Evolutionary conservation across 148 eudicot genomes (phyloP).

Genomic region (Camellia sinensis): DNA sequence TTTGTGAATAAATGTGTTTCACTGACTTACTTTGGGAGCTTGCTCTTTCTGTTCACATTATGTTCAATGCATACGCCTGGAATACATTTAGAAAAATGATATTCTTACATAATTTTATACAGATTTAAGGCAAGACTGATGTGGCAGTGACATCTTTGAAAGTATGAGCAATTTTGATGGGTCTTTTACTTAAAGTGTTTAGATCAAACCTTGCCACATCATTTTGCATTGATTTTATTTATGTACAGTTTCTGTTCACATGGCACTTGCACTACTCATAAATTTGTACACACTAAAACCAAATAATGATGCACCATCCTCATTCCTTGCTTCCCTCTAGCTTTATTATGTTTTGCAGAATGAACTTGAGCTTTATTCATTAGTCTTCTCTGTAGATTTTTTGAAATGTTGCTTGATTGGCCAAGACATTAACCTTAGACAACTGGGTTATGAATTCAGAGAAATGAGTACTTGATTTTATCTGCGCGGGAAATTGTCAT

Average conservation of each 20-base stretch:
- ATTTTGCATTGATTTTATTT: too few relatives aligned
- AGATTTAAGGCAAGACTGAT: too few relatives aligned
- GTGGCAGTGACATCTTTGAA: too few relatives aligned
- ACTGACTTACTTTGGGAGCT: neutral
- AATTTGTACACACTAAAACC: neutral
- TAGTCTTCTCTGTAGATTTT: constrained; percentile 1
- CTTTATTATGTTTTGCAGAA: neutral
- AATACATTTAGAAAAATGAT: too few relatives aligned
- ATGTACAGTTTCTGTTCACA: neutral
- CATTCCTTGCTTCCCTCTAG: neutral
- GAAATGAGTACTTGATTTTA: neutral
- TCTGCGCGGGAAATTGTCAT: neutral
- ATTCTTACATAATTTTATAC: too few relatives aligned
- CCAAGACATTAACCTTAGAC: neutral
- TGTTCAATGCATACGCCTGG: too few relatives aligned
- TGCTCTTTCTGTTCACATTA: too few relatives aligned
- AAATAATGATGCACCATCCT: neutral
- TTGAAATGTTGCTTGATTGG: neutral
- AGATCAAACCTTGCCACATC: too few relatives aligned
- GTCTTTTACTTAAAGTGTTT: too few relatives aligned
- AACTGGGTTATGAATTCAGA: neutral
- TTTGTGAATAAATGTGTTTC: too few relatives aligned
- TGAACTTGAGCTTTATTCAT: neutral
- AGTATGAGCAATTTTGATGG: too few relatives aligned
- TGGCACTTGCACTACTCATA: too few relatives aligned